Percentiles rank a stretch among this genome's conserved stretches.
Conservation (phyloP, 768 basidiomycete species). For the Omphalotus guepiniiformis region DNA sequence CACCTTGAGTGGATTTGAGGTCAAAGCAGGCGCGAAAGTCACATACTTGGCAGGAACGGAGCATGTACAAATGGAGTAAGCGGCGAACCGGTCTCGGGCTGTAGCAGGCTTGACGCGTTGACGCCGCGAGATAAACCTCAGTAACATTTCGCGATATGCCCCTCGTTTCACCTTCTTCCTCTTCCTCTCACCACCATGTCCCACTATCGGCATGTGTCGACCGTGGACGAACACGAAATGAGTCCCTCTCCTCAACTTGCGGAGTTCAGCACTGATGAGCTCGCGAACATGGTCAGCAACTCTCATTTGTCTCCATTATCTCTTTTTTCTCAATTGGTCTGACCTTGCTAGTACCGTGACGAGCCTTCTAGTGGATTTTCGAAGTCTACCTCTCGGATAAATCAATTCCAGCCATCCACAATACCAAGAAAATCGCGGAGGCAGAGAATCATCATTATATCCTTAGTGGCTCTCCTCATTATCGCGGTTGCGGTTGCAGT, state of each 20-base stretch:
- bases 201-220: constrained; percentile 12
- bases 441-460: constrained; percentile 20
- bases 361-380: no score
- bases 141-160: no score
- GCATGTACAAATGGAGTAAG: no score
- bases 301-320: neutral
- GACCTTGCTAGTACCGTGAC: neutral
- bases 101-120: no score
- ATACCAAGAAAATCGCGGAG: constrained; percentile 8
- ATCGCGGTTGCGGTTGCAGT: constrained; percentile 37
- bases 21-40: no score
- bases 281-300: constrained; percentile 15
- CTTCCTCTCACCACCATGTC: constrained; percentile 11
- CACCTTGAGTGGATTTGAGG: no score
- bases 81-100: no score
- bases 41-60: no score
- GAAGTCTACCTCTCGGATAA: neutral
- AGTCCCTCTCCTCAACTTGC: constrained; percentile 9
- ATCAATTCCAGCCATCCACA: neutral
- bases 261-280: constrained; percentile 11
- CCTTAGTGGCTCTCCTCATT: constrained; percentile 23
- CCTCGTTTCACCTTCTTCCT: neutral
- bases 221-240: constrained; percentile 11
- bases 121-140: no score
- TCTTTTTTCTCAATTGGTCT: neutral